A percentile compares a stretch with the other conserved stretches of the same genome.
Evolutionary conservation across 108 stramenopile genomes (phyloP).

Genomic region (Fragilariopsis cylindrus): DNA sequence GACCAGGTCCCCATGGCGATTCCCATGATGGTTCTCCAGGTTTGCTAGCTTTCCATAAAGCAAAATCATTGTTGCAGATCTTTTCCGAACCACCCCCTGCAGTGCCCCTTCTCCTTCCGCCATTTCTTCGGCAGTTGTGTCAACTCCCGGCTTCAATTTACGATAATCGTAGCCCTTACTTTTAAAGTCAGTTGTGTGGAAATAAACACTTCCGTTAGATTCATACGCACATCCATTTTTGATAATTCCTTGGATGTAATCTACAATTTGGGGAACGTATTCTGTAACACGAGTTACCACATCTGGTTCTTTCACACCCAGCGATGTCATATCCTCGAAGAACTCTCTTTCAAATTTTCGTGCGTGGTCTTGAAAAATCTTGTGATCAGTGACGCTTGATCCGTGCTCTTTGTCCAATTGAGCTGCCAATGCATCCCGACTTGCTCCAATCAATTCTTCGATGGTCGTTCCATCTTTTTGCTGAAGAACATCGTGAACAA

Average conservation of each 20-base stretch:
- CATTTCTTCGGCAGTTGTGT: conserved; percentile 82
- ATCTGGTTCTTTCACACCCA: conserved; percentile 88
- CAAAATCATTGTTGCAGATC: conserved; percentile 89
- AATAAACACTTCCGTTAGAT: conserved; percentile 94
- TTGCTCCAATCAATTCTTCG: conserved; percentile 46
- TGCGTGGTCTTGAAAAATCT: conserved; percentile 74
- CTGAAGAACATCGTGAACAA: conserved; percentile 41
- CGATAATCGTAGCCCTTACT: conserved; percentile 69
- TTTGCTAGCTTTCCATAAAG: conserved; percentile 96
- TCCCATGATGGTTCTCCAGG: conserved; percentile 97
- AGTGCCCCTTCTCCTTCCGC: conserved; percentile 96
- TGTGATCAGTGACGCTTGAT: conserved; percentile 71
- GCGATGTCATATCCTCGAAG: conserved; percentile 91
- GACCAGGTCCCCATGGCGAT: conserved; percentile 94
- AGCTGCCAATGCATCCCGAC: conserved; percentile 66
- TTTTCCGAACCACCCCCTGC: conserved; percentile 75
- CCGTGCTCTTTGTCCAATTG: conserved; percentile 71
- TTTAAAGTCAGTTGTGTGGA: conserved; percentile 80
- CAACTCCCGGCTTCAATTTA: conserved; percentile 64
- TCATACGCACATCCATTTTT: conserved; percentile 93
- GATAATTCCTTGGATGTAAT: conserved; percentile 87
- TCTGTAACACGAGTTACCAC: conserved; percentile 95
- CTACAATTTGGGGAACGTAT: conserved; percentile 91
- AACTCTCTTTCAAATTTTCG: conserved; percentile 93
- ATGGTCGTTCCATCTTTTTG: conserved; percentile 29